Percentiles rank a stretch among this genome's conserved stretches.
These are phyloP conservation scores for Podaxis pistillaris DNA, from an alignment of 768 basidiomycete species.

Conservation along the genomic window DNA sequence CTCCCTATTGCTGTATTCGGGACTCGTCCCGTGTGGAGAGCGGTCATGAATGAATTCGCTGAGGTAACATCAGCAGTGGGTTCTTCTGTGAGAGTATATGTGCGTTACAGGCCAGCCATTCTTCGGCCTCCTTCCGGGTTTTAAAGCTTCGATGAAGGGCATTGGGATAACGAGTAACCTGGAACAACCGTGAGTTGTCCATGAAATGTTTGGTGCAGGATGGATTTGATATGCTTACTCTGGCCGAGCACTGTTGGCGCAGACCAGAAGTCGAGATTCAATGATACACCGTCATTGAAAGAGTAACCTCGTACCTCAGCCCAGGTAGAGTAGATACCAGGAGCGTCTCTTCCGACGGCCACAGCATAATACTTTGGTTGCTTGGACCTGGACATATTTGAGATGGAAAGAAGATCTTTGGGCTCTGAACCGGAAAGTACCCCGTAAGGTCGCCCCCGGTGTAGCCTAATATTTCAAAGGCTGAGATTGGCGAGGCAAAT, in stretches of 20 bases:
- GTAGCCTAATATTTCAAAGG: neutral
- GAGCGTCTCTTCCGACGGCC: conserved; percentile 52
- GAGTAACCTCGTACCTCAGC: conserved; percentile 43
- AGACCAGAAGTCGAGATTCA: neutral
- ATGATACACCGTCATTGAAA: neutral
- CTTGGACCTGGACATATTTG: conserved; percentile 27
- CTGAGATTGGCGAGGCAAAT: no score
- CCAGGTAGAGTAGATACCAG: conserved; percentile 59
- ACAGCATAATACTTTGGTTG: conserved; percentile 62
- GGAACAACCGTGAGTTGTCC: neutral
- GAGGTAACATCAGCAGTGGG: neutral
- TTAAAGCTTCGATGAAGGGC: conserved; percentile 54
- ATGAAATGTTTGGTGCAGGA: neutral
- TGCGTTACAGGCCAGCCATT: conserved; percentile 42
- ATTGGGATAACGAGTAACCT: conserved; percentile 55
- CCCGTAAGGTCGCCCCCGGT: neutral
- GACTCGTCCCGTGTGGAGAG: neutral
- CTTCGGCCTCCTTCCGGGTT: conserved; percentile 42
- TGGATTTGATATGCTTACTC: conserved; percentile 28
- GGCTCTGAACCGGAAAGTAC: neutral
- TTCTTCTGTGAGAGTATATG: neutral
- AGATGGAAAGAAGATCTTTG: neutral
- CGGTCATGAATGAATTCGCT: conserved; percentile 6
- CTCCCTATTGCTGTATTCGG: neutral
- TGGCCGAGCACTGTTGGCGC: conserved; percentile 41